phyloP scores from a whole-genome alignment of 768 basidiomycete genomes.

The Crassisporium funariophilum region DNA sequence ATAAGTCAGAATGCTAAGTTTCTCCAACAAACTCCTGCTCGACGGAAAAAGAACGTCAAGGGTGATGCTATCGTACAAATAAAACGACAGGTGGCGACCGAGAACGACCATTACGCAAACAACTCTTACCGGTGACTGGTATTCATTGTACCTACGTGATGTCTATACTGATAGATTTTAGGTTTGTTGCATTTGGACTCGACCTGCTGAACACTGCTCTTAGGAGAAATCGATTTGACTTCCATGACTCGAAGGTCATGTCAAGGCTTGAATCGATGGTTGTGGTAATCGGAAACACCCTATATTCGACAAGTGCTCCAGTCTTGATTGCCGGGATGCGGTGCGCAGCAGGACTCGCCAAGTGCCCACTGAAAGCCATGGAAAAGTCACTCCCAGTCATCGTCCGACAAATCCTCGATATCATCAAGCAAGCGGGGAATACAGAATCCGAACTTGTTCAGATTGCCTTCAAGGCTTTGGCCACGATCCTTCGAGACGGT shows the following conservation, averaged over 20 bases:
- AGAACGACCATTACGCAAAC: constrained; percentile 72
- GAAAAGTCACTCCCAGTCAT: constrained; percentile 79
- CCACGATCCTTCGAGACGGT: constrained; percentile 88
- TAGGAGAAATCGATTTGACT: constrained; percentile 83
- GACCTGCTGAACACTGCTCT: constrained; percentile 89
- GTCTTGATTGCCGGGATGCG: constrained; percentile 79
- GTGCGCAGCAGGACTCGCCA: constrained; percentile 76
- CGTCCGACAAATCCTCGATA: constrained; percentile 79
- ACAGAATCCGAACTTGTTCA: constrained; percentile 92
- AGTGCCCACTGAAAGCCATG: constrained; percentile 79
- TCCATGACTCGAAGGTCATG: constrained; percentile 71
- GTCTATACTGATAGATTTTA: constrained; percentile 28
- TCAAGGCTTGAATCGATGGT: constrained; percentile 89
- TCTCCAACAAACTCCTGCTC: constrained; percentile 58
- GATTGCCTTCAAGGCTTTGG: constrained; percentile 83
- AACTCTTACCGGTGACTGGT: constrained; percentile 88
- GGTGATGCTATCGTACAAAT: constrained; percentile 74
- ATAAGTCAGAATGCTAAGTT: constrained; percentile 91
- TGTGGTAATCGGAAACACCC: constrained; percentile 83
- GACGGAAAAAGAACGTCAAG: constrained; percentile 39
- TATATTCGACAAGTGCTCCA: constrained; percentile 79
- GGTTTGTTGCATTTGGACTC: constrained; percentile 89
- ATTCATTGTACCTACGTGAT: not conserved
- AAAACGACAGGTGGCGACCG: constrained; percentile 60
- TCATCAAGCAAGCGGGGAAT: constrained; percentile 79